Evolutionary conservation across 345 rosid genomes (phyloP).

Genomic region (Salix koriyanagi): DNA sequence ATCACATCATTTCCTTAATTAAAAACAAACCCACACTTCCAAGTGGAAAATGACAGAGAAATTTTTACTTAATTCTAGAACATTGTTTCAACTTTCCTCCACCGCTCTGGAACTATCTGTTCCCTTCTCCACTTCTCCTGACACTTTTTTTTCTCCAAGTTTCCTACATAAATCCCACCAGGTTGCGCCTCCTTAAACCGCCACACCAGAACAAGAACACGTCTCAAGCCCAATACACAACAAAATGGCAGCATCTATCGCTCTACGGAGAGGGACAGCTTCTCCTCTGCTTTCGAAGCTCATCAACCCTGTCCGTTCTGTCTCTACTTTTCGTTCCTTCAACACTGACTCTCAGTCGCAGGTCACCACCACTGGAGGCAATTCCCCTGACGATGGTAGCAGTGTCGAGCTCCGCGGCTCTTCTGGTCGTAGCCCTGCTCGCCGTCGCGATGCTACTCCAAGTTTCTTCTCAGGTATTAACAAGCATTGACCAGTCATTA

Average conservation of each 20-base stretch:
- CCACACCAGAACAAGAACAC: background rate
- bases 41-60: too few species aligned
- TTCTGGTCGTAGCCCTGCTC: slow-evolving; percentile 14
- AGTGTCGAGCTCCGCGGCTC: slow-evolving; percentile 12
- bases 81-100: background rate
- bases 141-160: background rate
- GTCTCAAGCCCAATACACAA: background rate
- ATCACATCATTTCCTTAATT: too few species aligned
- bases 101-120: slow-evolving; percentile 1
- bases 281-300: slow-evolving; percentile 24
- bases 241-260: slow-evolving; percentile 37
- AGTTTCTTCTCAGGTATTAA: slow-evolving; percentile 25
- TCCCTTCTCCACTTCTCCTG: background rate
- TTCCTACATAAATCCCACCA: background rate
- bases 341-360: slow-evolving; percentile 37
- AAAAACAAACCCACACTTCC: too few species aligned
- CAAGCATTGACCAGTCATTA: too few species aligned
- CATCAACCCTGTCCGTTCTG: slow-evolving; percentile 18
- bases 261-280: slow-evolving; percentile 24
- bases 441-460: slow-evolving; percentile 11
- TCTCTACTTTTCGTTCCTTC: slow-evolving; percentile 28
- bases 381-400: slow-evolving; percentile 6
- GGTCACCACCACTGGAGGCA: slow-evolving; percentile 17
- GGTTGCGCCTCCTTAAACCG: background rate
- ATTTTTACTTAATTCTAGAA: background rate